Percentiles rank a stretch among this genome's conserved stretches.
Evolutionary conservation across 495 filamentous ascomycete genomes (phyloP).

Genomic region (Cercophora newfieldiana): DNA sequence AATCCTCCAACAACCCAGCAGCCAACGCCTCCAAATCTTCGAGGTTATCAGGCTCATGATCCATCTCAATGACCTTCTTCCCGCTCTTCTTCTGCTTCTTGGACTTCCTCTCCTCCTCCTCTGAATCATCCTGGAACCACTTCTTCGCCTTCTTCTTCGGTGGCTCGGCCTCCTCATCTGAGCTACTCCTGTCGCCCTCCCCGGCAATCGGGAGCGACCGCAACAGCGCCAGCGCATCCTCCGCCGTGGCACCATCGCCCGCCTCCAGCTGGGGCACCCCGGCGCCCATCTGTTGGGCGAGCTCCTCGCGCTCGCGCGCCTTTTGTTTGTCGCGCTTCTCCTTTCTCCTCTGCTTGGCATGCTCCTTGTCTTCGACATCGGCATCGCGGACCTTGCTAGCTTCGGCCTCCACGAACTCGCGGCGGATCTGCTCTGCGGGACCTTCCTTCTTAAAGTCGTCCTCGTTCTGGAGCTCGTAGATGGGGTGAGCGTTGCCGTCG

Average conservation of each 20-base stretch:
- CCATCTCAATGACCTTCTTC: slow-evolving; percentile 54
- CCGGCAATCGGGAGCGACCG: slow-evolving; percentile 51
- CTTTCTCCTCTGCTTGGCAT: slow-evolving; percentile 74
- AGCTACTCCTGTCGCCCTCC: slow-evolving; percentile 23
- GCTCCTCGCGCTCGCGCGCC: slow-evolving; percentile 64
- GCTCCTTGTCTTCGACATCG: slow-evolving; percentile 78
- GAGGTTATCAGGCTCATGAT: slow-evolving; percentile 73
- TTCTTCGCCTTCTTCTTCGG: slow-evolving; percentile 50
- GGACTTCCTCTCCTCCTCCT: slow-evolving; percentile 44
- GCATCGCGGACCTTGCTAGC: slow-evolving; percentile 67
- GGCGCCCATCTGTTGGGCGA: slow-evolving; percentile 7
- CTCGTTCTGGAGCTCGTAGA: slow-evolving; percentile 87
- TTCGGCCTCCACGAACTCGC: slow-evolving; percentile 74
- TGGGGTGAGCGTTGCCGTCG: slow-evolving; percentile 75
- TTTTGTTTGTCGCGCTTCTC: slow-evolving; percentile 88
- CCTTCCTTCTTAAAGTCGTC: slow-evolving; percentile 73
- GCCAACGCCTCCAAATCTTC: slow-evolving; percentile 90
- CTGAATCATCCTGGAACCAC: slow-evolving; percentile 49
- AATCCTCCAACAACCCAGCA: slow-evolving; percentile 70
- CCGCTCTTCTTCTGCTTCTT: slow-evolving; percentile 45
- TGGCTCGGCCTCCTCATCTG: slow-evolving; percentile 37
- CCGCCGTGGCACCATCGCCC: slow-evolving; percentile 31
- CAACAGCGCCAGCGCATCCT: slow-evolving; percentile 53
- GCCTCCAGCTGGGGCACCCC: slow-evolving; percentile 26
- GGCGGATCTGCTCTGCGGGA: slow-evolving; percentile 69